Percentiles rank a stretch among this genome's conserved stretches.
Conservation (phyloP, 2,329 filamentous ascomycete species). For the Colletotrichum cordylinicola region DNA sequence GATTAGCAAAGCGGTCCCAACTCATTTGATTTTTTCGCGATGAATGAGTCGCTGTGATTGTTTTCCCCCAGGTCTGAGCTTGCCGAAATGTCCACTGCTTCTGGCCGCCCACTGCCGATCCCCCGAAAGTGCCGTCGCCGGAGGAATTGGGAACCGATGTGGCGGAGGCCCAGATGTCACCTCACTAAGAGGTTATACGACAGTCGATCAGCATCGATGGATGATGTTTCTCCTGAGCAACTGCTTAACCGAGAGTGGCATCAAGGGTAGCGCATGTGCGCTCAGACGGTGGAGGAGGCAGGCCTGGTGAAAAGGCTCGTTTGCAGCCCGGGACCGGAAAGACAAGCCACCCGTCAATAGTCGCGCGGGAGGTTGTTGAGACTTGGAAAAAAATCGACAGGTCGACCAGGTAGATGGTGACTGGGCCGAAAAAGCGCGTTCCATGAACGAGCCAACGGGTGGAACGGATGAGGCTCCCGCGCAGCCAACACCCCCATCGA, state of each 20-base stretch:
- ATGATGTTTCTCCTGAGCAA: slow-evolving; percentile 2
- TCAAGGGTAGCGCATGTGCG: neutral
- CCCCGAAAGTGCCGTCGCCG: neutral
- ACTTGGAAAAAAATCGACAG: neutral
- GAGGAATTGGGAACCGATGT: neutral
- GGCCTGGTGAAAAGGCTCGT: neutral
- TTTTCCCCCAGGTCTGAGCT: neutral
- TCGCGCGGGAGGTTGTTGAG: slow-evolving; percentile 2
- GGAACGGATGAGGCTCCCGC: neutral
- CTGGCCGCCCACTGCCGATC: neutral
- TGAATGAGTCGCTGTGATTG: neutral
- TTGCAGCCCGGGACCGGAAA: neutral
- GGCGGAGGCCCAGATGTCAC: neutral
- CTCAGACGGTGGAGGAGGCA: slow-evolving; percentile 17
- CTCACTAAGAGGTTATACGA: neutral
- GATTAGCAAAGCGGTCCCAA: neutral
- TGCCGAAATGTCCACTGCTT: neutral
- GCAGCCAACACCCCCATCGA: neutral
- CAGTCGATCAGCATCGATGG: slow-evolving; percentile 1
- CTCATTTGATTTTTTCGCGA: neutral
- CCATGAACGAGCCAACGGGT: neutral
- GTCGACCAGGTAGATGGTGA: neutral
- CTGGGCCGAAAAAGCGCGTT: neutral
- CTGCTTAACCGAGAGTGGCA: slow-evolving; percentile 23
- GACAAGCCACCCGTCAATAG: slow-evolving; percentile 19